These are phyloP conservation scores for Cunninghamia lanceolata DNA, from an alignment of 75 land plant genomes.

Conservation along the genomic window DNA sequence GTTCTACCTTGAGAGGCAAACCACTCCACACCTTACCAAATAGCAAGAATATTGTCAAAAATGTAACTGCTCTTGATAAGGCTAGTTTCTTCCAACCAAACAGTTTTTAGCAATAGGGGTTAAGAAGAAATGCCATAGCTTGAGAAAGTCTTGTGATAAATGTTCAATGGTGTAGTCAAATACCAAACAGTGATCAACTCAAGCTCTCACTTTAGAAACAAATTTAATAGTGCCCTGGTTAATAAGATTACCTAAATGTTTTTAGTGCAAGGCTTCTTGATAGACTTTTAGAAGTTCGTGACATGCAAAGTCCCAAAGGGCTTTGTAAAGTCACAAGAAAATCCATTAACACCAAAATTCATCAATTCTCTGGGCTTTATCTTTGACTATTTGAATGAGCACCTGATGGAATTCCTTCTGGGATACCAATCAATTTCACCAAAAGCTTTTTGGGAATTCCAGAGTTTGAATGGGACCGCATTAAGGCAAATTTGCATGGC, in stretches of 20 bases:
- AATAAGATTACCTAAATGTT: background rate
- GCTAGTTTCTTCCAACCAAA: background rate
- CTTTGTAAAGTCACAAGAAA: background rate
- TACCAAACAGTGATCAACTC: background rate
- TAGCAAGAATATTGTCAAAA: background rate
- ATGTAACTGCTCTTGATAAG: background rate
- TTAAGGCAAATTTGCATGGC: background rate
- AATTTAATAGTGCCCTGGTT: background rate
- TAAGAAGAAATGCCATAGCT: background rate
- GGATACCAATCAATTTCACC: background rate
- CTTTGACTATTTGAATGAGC: background rate
- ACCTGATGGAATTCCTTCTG: background rate
- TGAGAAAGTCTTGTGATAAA: background rate
- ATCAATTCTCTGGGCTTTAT: background rate
- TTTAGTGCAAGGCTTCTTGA: background rate
- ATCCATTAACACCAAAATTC: background rate
- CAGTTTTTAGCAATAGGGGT: background rate
- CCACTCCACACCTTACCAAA: background rate
- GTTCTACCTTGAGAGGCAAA: background rate
- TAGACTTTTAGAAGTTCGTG: background rate
- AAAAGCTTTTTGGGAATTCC: background rate
- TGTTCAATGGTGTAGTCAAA: background rate
- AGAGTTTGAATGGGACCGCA: background rate
- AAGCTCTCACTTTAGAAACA: background rate
- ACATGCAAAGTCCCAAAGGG: background rate